These are phyloP conservation scores for Triadica sebifera DNA, from an alignment of 345 rosid species.

Conservation along the genomic window DNA sequence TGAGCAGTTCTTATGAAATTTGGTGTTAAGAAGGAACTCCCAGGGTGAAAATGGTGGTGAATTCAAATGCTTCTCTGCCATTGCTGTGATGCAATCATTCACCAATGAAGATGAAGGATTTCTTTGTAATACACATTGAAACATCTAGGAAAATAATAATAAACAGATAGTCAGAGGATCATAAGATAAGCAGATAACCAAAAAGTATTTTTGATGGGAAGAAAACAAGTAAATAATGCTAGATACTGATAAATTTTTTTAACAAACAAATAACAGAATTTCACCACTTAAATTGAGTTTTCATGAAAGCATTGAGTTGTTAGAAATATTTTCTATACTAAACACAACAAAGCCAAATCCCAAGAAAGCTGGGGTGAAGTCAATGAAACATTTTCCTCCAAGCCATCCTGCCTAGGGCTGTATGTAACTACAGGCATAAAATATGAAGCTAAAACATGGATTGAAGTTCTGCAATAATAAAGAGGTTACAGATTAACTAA, in stretches of 20 bases:
- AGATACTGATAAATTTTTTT: neutral
- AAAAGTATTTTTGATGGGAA: neutral
- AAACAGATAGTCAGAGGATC: neutral
- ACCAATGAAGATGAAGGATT: constrained; percentile 79
- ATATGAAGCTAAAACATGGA: neutral
- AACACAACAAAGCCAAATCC: neutral
- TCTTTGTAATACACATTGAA: constrained; percentile 71
- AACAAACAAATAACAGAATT: neutral
- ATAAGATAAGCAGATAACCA: neutral
- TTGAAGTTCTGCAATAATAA: neutral
- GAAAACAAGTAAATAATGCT: neutral
- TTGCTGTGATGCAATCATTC: constrained; percentile 77
- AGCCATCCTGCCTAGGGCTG: neutral
- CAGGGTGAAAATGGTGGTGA: constrained; percentile 53
- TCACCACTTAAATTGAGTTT: neutral
- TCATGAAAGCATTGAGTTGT: neutral
- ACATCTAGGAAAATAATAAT: constrained; percentile 46
- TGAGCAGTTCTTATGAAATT: constrained; percentile 69
- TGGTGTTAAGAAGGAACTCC: constrained; percentile 84
- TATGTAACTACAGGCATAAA: neutral
- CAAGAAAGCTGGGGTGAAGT: neutral
- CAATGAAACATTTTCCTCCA: neutral
- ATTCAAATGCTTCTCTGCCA: constrained; percentile 58
- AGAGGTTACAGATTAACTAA: neutral
- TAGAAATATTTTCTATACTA: neutral